These are phyloP conservation scores for Thelonectria rubi DNA, from an alignment of 2,329 filamentous ascomycete genomes.

Conservation along the genomic window DNA sequence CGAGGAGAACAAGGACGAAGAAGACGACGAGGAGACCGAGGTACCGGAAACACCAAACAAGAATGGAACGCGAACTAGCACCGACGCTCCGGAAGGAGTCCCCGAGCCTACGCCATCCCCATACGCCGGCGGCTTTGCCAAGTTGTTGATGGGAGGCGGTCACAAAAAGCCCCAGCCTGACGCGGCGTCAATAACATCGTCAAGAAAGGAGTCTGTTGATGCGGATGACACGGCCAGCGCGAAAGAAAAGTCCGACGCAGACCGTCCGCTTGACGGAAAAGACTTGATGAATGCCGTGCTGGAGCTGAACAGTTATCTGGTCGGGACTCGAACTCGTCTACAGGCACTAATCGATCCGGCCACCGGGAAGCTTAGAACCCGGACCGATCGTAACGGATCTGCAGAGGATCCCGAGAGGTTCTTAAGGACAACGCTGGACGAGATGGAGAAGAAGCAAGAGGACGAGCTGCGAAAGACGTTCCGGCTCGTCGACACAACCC, in stretches of 20 bases:
- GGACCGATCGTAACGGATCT: constrained; percentile 54
- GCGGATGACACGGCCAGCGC: constrained; percentile 65
- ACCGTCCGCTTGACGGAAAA: constrained; percentile 75
- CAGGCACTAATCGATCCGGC: constrained; percentile 69
- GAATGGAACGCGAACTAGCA: constrained; percentile 42
- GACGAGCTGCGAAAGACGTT: constrained; percentile 79
- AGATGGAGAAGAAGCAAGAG: constrained; percentile 70
- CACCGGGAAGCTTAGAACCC: constrained; percentile 68
- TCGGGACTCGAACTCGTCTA: constrained; percentile 77
- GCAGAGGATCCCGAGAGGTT: constrained; percentile 65
- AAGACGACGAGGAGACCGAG: constrained; percentile 46
- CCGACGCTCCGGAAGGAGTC: constrained; percentile 41
- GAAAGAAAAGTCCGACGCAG: constrained; percentile 55
- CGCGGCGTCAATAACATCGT: constrained; percentile 68
- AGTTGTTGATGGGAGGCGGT: constrained; percentile 57
- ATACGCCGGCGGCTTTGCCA: constrained; percentile 60
- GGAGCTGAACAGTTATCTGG: constrained; percentile 87
- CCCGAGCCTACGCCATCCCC: constrained; percentile 48
- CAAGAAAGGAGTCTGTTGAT: constrained; percentile 60
- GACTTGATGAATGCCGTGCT: constrained; percentile 84
- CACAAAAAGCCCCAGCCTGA: constrained; percentile 59
- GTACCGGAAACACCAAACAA: constrained; percentile 42
- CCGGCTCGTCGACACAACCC: constrained; percentile 87
- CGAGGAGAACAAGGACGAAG: constrained; percentile 47
- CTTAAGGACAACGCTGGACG: constrained; percentile 57